Evolutionary conservation across 148 eudicot genomes (phyloP).

Genomic region (Cornus suecica): DNA sequence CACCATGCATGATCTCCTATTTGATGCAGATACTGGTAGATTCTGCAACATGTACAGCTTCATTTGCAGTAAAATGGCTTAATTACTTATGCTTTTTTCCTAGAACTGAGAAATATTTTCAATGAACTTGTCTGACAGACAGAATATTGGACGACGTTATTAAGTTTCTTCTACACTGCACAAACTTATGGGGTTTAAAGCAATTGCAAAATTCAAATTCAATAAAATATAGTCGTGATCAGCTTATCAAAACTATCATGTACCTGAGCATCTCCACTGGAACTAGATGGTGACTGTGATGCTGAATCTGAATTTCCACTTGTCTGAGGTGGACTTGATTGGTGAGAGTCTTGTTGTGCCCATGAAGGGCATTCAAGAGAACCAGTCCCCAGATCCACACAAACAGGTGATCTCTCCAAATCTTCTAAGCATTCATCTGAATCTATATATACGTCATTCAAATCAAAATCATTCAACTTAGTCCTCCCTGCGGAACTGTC

Average conservation of each 20-base stretch:
- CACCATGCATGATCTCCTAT: neutral
- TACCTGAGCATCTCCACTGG: constrained; percentile 76
- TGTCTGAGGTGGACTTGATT: constrained; percentile 59
- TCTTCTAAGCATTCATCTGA: constrained; percentile 42
- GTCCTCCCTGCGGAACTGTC: constrained; percentile 24
- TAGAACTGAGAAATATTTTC: too few species aligned
- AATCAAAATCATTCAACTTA: constrained; percentile 42
- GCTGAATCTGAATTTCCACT: constrained; percentile 63
- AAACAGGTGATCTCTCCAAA: constrained; percentile 22
- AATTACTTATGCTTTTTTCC: too few species aligned
- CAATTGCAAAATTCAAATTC: neutral
- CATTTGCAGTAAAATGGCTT: neutral
- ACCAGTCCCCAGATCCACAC: constrained; percentile 3
- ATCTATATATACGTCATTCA: constrained; percentile 56
- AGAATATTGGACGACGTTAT: too few species aligned
- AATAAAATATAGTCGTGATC: neutral
- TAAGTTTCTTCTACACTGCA: neutral
- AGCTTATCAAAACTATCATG: neutral
- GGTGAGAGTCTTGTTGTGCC: constrained; percentile 36
- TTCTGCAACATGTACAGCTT: neutral
- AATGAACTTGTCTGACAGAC: too few species aligned
- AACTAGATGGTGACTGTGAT: constrained; percentile 59
- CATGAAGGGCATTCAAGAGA: constrained; percentile 27
- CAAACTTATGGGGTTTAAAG: neutral
- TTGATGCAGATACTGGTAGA: neutral